Conservation (phyloP, 176 grass and related monocot species). For the Bolboschoenus planiculmis region DNA sequence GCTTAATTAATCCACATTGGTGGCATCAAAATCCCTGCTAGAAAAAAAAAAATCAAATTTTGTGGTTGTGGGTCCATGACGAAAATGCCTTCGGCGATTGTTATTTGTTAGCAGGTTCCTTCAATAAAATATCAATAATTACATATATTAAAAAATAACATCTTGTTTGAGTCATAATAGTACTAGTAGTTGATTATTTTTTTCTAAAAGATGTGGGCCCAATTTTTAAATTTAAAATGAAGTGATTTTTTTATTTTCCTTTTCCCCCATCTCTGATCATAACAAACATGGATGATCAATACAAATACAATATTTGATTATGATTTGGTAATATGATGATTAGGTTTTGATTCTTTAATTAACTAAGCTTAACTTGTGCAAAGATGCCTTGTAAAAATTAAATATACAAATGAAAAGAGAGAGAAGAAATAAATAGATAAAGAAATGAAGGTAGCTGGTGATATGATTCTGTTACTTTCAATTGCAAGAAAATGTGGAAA, state of each 20-base stretch:
- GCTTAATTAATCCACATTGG: neutral
- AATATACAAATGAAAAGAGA: conserved; percentile 18
- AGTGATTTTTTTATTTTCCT: neutral
- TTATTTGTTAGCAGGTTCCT: no score
- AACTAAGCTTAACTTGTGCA: conserved; percentile 7
- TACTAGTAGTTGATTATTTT: no score
- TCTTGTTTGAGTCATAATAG: neutral
- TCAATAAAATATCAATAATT: neutral
- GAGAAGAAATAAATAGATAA: neutral
- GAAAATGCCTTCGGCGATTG: no score
- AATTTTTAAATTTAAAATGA: neutral
- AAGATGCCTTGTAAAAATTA: neutral
- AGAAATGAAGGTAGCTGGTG: conserved; percentile 1
- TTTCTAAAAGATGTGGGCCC: neutral
- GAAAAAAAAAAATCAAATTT: no score
- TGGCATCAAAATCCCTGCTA: neutral
- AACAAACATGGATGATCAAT: neutral
- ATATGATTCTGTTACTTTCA: conserved; percentile 12
- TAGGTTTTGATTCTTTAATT: conserved; percentile 21
- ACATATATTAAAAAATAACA: neutral
- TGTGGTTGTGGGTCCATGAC: no score
- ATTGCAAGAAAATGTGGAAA: conserved; percentile 7
- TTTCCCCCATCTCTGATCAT: neutral
- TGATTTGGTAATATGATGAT: neutral
- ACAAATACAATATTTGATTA: neutral